Evolutionary conservation across 78 protist genomes (phyloP), one percentile per base, ranked within the genome.

Genomic region (Dictyostelium brefeldianum): DNA sequence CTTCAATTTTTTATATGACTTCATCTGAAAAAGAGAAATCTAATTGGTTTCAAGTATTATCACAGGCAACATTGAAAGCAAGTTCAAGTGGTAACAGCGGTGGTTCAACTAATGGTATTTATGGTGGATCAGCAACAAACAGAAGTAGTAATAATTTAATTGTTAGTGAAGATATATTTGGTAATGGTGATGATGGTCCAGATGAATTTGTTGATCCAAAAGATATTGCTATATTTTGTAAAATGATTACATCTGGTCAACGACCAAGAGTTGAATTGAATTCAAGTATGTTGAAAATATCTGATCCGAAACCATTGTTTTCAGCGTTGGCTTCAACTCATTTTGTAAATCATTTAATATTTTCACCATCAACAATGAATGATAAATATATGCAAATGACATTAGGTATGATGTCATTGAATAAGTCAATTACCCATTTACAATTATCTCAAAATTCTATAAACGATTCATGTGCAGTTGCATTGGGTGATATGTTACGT

Each of bases 1-100:
- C 12, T 29, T 87, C 84, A 22, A 87, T 77, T 65, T 65, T 77
- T 6, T 87, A 87, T 77, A 87, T 87, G 93, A 80, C 93, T 7
- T 11, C 70, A 9, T 62, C 70, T 9, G 93, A 87, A 43, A 87
- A 87, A 50, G 93, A 87, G 11, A 87, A 87, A 51, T 29, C 67
- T 8, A 59, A 29, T 22, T 87, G 93, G 93, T 71, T 87, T 36
- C 93, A 77, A 62, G 41, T 41, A 48, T 64, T 87, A 22, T 46
- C 54, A 53, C 93, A 87, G n/a, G 93, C 84, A 1, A 57, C 70
- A 15, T 56, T 25, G 5, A 84, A 71, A 41, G 18, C 80, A 6
- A 12, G 18, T 22, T 14, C 64, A 14, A 25, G 78, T 12, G 25
- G 15, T 7, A 79, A 14, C 7, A 41, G 10, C 12, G 77, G 77